Evolutionary conservation across 2,329 filamentous ascomycete genomes (phyloP).

Genomic region (Achaetomium macrosporum): DNA sequence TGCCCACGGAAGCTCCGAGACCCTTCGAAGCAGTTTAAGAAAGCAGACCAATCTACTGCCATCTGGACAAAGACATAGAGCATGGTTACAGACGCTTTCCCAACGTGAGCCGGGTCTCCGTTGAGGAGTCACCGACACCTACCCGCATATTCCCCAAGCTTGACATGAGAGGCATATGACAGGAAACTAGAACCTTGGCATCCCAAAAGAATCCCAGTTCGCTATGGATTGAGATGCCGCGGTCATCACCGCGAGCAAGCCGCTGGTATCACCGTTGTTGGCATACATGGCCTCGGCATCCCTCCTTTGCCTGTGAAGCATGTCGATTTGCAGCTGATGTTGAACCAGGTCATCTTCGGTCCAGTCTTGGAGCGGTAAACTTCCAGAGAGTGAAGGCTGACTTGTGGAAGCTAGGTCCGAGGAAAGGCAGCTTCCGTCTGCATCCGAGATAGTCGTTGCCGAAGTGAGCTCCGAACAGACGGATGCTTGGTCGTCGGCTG

Average conservation of each 20-base stretch:
- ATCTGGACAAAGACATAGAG: too few species aligned
- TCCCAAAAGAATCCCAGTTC: not conserved
- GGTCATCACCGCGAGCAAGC: slow-evolving; percentile 3
- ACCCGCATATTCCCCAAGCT: too few species aligned
- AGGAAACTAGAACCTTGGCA: not conserved
- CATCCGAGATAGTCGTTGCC: not conserved
- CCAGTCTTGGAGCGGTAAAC: not conserved
- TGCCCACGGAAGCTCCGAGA: too few species aligned
- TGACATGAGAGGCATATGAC: too few species aligned
- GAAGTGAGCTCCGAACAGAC: not conserved
- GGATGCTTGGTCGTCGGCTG: not conserved
- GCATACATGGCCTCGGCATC: slow-evolving; percentile 5
- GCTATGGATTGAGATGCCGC: not conserved
- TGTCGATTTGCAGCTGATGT: not conserved
- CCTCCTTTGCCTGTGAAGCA: not conserved
- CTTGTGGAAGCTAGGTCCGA: not conserved
- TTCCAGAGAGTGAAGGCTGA: not conserved
- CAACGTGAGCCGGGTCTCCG: too few species aligned
- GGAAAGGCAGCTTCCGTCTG: not conserved
- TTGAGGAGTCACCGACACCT: too few species aligned
- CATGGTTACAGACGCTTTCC: too few species aligned
- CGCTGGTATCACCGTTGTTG: slow-evolving; percentile 11
- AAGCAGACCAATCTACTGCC: too few species aligned
- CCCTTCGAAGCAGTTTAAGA: too few species aligned
- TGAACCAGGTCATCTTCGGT: not conserved